Evolutionary conservation across 805 yeast species (phyloP).

Genomic region (Starmerella gropengiesseri): DNA sequence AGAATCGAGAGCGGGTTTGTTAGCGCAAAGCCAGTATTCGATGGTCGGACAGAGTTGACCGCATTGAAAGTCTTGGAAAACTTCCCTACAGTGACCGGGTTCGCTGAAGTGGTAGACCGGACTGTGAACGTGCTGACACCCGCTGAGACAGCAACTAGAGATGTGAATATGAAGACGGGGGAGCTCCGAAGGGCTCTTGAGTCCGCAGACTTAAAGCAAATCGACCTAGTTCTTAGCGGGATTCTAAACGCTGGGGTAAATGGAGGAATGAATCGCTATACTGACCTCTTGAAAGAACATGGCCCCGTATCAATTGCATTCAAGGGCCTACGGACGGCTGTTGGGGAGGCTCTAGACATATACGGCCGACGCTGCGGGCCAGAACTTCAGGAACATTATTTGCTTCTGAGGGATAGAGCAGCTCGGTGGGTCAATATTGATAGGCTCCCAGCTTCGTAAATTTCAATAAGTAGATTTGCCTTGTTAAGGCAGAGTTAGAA

Average conservation of each 20-base stretch:
- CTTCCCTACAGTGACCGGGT: not conserved
- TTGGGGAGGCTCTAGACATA: not conserved
- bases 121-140: not conserved
- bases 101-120: not conserved
- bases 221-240: not conserved
- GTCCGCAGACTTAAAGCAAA: not conserved
- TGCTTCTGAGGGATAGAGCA: too few relatives aligned
- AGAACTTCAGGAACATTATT: too few relatives aligned
- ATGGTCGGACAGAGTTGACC: not conserved
- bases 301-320: not conserved
- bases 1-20: not conserved
- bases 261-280: conserved; percentile 1
- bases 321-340: not conserved
- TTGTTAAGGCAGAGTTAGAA: too few relatives aligned
- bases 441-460: too few relatives aligned
- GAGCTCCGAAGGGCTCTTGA: not conserved
- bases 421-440: too few relatives aligned
- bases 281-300: not conserved
- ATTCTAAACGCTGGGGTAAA: conserved; percentile 2
- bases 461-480: too few relatives aligned
- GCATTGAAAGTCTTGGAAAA: too few relatives aligned
- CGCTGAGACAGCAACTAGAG: not conserved
- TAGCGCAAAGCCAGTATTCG: not conserved
- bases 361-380: not conserved
- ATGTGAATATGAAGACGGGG: not conserved